Evolutionary conservation across 345 rosid species (phyloP).

Genomic region (Triadica sebifera): DNA sequence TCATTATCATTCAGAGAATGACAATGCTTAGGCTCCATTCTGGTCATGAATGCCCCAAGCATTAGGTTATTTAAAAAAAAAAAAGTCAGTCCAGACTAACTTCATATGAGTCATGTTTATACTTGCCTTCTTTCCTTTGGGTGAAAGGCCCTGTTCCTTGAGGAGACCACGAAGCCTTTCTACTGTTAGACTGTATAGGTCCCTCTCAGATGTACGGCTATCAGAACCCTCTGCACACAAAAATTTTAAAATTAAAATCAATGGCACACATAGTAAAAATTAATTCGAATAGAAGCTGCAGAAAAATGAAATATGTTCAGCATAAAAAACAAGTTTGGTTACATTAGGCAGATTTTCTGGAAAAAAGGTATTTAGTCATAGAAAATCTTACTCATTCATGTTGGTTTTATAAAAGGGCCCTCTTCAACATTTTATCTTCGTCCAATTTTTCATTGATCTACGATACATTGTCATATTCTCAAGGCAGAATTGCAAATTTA

Average conservation of each 20-base stretch:
- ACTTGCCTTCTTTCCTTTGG: constrained; percentile 81
- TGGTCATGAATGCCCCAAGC: background rate
- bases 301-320: background rate
- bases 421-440: background rate
- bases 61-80: background rate
- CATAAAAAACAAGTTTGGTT: background rate
- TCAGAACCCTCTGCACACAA: constrained; percentile 56
- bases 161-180: constrained; percentile 87
- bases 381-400: background rate
- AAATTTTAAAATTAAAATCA: background rate
- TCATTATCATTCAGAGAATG: background rate
- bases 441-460: background rate
- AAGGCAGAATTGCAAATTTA: background rate
- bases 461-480: background rate
- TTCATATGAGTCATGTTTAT: background rate
- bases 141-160: constrained; percentile 70
- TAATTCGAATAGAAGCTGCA: background rate
- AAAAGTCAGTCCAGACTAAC: background rate
- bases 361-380: background rate
- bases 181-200: constrained; percentile 66
- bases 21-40: background rate
- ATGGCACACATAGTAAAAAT: background rate
- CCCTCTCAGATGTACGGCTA: constrained; percentile 56
- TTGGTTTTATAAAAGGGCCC: background rate
- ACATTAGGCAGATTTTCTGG: background rate